Evolutionary conservation across 208 protist species (phyloP).

Genomic region (Acanthamoeba triangularis): DNA sequence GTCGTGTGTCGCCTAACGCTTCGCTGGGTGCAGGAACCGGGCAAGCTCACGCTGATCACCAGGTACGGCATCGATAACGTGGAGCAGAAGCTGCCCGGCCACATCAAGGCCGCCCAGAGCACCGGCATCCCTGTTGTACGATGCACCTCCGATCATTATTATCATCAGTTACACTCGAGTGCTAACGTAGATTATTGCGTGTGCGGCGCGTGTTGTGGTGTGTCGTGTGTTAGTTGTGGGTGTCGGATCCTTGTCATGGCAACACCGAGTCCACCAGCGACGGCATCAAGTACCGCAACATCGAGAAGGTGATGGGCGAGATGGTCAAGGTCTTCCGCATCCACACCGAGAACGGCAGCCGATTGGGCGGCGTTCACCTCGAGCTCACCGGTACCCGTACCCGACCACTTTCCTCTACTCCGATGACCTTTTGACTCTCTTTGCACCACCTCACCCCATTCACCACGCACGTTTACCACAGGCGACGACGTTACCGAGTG

Average conservation of each 20-base stretch:
- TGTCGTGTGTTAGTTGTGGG: constrained; percentile 78
- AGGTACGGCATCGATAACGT: constrained; percentile 84
- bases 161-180: neutral
- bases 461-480: neutral
- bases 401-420: neutral
- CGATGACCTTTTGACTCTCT: too few species aligned
- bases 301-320: constrained; percentile 84
- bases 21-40: constrained; percentile 28
- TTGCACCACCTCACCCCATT: neutral
- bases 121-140: constrained; percentile 68
- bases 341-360: constrained; percentile 75
- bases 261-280: constrained; percentile 79
- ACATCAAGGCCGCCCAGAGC: constrained; percentile 83
- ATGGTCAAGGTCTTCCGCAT: constrained; percentile 80
- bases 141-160: neutral
- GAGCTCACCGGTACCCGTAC: constrained; percentile 82
- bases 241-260: constrained; percentile 88
- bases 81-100: constrained; percentile 71
- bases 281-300: constrained; percentile 84
- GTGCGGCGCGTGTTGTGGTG: neutral
- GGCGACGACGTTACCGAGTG: constrained; percentile 88
- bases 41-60: constrained; percentile 84
- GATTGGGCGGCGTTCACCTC: constrained; percentile 86
- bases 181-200: neutral
- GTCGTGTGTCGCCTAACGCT: neutral